Percentiles rank a stretch among this genome's conserved stretches.
phyloP scores from a whole-genome alignment of 805 yeast genomes.

The Lachancea mirantina region DNA sequence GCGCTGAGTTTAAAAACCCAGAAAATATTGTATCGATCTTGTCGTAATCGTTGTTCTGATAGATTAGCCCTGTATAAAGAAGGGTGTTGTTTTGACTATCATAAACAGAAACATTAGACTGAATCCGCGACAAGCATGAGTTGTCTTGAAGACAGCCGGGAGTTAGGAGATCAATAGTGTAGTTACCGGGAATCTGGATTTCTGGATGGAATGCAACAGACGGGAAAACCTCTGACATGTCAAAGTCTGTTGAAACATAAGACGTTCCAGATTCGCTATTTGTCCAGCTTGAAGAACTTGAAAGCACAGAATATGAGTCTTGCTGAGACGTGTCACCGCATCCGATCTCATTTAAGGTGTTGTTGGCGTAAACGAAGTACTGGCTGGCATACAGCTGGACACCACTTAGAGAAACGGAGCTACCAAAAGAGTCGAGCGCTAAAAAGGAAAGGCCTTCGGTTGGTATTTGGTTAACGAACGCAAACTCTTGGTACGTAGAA shows the following conservation, averaged over 20 bases:
- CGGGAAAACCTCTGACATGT: conserved; percentile 29
- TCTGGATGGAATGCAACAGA: conserved; percentile 54
- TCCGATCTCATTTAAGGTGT: conserved; percentile 58
- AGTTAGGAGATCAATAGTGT: conserved; percentile 65
- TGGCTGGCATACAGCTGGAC: conserved; percentile 56
- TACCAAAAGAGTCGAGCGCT: conserved; percentile 62
- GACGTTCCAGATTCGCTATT: conserved; percentile 26
- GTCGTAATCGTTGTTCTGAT: conserved; percentile 71
- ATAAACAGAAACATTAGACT: conserved; percentile 64
- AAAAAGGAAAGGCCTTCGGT: conserved; percentile 57
- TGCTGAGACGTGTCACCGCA: conserved; percentile 35
- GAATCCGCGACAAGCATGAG: conserved; percentile 66
- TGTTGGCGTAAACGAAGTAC: conserved; percentile 63
- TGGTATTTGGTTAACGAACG: conserved; percentile 60
- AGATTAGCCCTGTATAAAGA: conserved; percentile 39
- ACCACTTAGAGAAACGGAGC: conserved; percentile 61
- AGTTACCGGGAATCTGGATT: conserved; percentile 65
- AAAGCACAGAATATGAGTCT: conserved; percentile 26
- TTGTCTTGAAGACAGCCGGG: conserved; percentile 75
- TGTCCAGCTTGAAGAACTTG: conserved; percentile 26
- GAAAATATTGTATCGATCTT: conserved; percentile 74
- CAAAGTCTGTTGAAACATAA: conserved; percentile 29
- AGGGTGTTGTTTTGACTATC: conserved; percentile 35
- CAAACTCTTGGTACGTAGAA: conserved; percentile 67
- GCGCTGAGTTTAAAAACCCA: conserved; percentile 55